Percentiles rank a stretch among this genome's conserved stretches.
Evolutionary conservation across 208 protist genomes (phyloP).

Genomic region (Perkinsela sp.): DNA sequence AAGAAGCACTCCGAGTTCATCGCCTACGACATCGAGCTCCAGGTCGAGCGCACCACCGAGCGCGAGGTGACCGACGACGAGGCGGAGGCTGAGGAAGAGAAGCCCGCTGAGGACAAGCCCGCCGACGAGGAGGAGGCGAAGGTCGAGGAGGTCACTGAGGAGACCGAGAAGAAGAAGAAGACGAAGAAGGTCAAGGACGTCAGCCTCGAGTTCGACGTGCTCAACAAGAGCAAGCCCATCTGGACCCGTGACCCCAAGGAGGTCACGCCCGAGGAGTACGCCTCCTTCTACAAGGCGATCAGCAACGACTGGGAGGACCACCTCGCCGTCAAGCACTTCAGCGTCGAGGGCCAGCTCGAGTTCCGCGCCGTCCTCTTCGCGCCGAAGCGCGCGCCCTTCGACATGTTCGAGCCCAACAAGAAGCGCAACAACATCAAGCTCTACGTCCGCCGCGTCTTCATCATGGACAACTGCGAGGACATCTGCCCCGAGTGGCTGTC

Average conservation of each 20-base stretch:
- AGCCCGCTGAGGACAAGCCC: slow-evolving; percentile 12
- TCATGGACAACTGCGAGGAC: slow-evolving; percentile 93
- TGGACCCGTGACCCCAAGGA: slow-evolving; percentile 74
- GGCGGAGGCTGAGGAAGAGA: slow-evolving; percentile 44
- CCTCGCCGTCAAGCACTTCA: slow-evolving; percentile 87
- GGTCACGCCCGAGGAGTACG: slow-evolving; percentile 84
- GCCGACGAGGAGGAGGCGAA: slow-evolving; percentile 44
- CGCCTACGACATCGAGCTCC: slow-evolving; percentile 84
- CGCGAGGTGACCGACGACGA: slow-evolving; percentile 78
- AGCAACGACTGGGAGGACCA: slow-evolving; percentile 90
- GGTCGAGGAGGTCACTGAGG: slow-evolving; percentile 35
- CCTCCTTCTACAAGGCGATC: slow-evolving; percentile 81
- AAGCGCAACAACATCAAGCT: slow-evolving; percentile 94
- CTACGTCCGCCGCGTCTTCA: slow-evolving; percentile 84
- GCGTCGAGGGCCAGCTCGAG: slow-evolving; percentile 83
- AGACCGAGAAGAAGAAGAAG: slow-evolving; percentile 28
- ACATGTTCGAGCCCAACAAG: slow-evolving; percentile 89
- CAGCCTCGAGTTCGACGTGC: slow-evolving; percentile 49
- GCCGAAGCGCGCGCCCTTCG: slow-evolving; percentile 81
- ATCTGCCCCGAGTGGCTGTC: slow-evolving; percentile 86
- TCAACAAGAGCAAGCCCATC: slow-evolving; percentile 88
- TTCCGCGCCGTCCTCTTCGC: slow-evolving; percentile 85
- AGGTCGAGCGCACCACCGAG: slow-evolving; percentile 70
- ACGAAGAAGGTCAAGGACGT: slow-evolving; percentile 16
- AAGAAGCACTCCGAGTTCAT: slow-evolving; percentile 99